Evolutionary conservation across 305 asterid species (phyloP), one percentile per base, ranked within the genome.

Genomic region (Salvia sclarea): DNA sequence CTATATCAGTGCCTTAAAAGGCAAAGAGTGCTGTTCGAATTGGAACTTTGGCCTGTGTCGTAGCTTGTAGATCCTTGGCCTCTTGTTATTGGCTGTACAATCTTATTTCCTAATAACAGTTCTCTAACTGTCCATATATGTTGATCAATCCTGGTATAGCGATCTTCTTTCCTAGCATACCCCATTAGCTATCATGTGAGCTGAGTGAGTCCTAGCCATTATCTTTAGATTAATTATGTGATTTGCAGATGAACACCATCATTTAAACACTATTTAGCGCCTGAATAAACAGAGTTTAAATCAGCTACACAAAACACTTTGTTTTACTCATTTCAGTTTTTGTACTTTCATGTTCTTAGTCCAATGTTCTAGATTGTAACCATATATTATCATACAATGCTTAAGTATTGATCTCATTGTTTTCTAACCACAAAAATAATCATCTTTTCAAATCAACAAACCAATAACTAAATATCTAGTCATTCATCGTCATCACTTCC

Each of bases 1-100:
- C n/a, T 33, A 66, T 18, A 30, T 16, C 12, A 33, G 35, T 48
- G 59, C 44, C 63, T 66, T 50, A 18, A 52, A 33, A 22, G 78
- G 0, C 45, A 20, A n/a, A n/a, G 33, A 5, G 47, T 7, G n/a
- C 21, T 61, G 53, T 20, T 67, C 45, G 10, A 21, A 37, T 6
- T 50, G 49, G 61, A 50, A 24, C 48, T 37, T 6, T 31, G 12
- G 20, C 58, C 14, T 63, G 45, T 13, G 4, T 20, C 5, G 33
- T 28, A 28, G 30, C 38, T 50, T 21, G 37, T 28, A 50, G 48
- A 50, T 50, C 64, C 47, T 64, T 13, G n/a, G 40, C 22, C 8
- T 11, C 30, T 10, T 40, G 22, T 58, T 20, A 5, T 35, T 18
- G 43, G 44, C 52, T 44, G 41, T 24, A 56, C 3, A 62, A 63